Evolutionary conservation across 306 rosid species (phyloP), one percentile per base, ranked within the genome.

Genomic region (Mimosa bimucronata): DNA sequence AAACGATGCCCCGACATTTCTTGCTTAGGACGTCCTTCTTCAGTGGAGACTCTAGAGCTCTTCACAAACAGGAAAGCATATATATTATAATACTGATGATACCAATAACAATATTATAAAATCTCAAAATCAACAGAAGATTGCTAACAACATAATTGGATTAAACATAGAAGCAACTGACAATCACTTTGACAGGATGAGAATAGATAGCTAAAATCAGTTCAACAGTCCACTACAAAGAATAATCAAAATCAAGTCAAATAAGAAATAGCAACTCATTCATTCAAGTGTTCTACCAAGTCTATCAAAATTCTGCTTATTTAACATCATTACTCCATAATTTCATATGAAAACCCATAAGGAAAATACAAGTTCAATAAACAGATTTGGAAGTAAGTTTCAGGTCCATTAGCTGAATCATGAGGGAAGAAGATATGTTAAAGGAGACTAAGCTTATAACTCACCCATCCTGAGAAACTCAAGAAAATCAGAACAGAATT

Each of bases 1-100:
- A 79, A 84, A 61, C 80, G 90, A 58, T 86, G 90, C 71, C 64
- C 87, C 44, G 86, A 81, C 80, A 79, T 79, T 57, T 87, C 89
- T 53, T 71, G 95, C 83, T 85, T 88, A 52, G 88, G 86, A 40
- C 66, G 77, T 45, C 85, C 93, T 80, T 85, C 87, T 58, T 84
- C 85, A 73, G 58, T 80, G 64, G 88, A 86, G 81, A 86, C 89
- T 89, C 89, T 96, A 77, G 84, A 76, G 79, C 88, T 93, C 99
- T 96, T 87, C 83, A 87, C 71, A 84, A 77, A 79, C 68, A 75
- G 79, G 74, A 79, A 76, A 61, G 74, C 9, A 53, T 58, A 78
- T 74, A 67, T 55, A 52, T 15, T 40, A 57, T 15, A 28, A 38
- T 53, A 62, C 53, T 15, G 45, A 67, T n/a, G 1, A 13, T 67